A percentile compares a stretch with the other conserved stretches of the same genome.
Evolutionary conservation across 2,329 filamentous ascomycete genomes (phyloP).

Genomic region (Penicillium thymicola): DNA sequence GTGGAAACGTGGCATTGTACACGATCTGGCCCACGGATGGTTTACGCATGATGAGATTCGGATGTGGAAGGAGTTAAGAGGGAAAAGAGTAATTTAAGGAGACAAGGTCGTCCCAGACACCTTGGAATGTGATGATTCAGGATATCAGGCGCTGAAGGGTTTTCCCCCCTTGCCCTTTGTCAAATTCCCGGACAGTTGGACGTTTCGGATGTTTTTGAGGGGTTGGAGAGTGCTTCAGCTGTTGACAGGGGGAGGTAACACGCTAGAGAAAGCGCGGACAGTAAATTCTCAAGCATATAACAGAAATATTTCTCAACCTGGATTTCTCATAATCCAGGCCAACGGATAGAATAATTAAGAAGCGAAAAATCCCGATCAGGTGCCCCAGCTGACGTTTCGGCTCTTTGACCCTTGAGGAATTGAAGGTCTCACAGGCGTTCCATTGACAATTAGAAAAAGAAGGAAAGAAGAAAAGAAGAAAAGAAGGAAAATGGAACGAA

Average conservation of each 20-base stretch:
- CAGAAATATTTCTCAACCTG: background rate
- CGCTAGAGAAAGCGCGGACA: background rate
- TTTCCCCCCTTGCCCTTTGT: slow-evolving; percentile 8
- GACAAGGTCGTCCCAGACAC: slow-evolving; percentile 1
- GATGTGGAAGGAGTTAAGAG: slow-evolving; percentile 1
- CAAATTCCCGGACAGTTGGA: slow-evolving; percentile 2
- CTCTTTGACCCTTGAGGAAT: slow-evolving; percentile 12
- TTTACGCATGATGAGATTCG: slow-evolving; percentile 54
- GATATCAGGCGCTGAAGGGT: background rate
- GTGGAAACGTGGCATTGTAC: slow-evolving; percentile 58
- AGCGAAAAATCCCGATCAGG: background rate
- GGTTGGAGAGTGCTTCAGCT: background rate
- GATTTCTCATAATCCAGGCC: background rate
- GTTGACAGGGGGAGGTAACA: background rate
- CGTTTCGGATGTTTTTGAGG: background rate
- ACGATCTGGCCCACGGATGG: slow-evolving; percentile 58
- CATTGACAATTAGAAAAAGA: slow-evolving; percentile 1
- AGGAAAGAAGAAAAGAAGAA: background rate
- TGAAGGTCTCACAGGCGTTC: slow-evolving; percentile 11
- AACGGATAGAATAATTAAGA: background rate
- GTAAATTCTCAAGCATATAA: background rate
- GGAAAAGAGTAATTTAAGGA: background rate
- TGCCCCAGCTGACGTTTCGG: slow-evolving; percentile 8
- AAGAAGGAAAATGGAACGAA: background rate
- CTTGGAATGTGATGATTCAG: slow-evolving; percentile 6